Evolutionary conservation across 1,139 yeast species (phyloP), one percentile per base, ranked within the genome.

Genomic region (Geotrichum carabidarum): DNA sequence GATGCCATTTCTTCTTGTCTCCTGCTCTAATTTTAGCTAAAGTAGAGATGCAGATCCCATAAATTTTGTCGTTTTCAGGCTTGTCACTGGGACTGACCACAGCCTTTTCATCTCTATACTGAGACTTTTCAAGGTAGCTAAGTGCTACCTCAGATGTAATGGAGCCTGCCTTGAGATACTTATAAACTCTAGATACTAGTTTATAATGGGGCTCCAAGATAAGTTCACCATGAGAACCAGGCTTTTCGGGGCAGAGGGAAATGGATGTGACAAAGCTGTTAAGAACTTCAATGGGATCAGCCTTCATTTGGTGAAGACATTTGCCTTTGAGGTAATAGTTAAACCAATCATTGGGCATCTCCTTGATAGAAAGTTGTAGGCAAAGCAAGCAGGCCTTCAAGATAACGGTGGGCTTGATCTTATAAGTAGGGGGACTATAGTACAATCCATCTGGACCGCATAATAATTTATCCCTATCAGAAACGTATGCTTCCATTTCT

Each of bases 1-100:
- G 99, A 53, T 90, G 95, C 97, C 97, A 90, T 55, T 83, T 88
- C 66, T 83, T 86, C 68, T 86, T 90, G 66, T 93, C 98, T 22
- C 79, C 73, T 0, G 74, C 58, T 22, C 79, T 71, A 7, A 90
- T 66, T 57, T 64, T 71, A 47, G 67, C 70, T 56, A 76, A 63
- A 4, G 74, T 64, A 0, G 65, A 66, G 1, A 79, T 66, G 27
- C 78, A 63, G 43, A 68, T 61, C 1, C 58, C 58, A 50, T 65
- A 68, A 48, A 74, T 18, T n/a, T 36, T 30, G 40, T 44, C 51
- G 43, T 46, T 46, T 32, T 41, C 58, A 8, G 57, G 47, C 15
- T 50, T 51, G 12, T 41, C 51, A 12, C 51, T 50, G 12, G 31
- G 38, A 17, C 34, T 48, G 17, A 53, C 7, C n/a, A 46, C 36